Conservation (phyloP, 164 flowering plant species). For the Echeveria elegans region DNA sequence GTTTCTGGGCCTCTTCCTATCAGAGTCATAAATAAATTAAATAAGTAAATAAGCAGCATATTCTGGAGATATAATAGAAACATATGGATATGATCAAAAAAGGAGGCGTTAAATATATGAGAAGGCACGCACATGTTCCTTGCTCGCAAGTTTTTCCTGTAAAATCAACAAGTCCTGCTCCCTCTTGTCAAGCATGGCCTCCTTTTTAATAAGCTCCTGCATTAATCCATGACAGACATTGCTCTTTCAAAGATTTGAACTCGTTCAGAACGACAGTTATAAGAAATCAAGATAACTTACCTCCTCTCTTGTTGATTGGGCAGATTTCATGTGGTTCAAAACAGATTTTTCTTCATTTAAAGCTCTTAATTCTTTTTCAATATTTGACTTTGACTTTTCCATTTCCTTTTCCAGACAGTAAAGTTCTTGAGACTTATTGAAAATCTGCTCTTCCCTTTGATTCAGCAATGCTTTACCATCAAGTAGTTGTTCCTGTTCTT, state of each 20-base stretch:
- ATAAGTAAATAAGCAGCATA: not conserved
- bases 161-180: constrained; percentile 58
- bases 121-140: constrained; percentile 52
- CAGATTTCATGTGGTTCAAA: constrained; percentile 30
- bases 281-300: constrained; percentile 16
- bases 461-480: constrained; percentile 61
- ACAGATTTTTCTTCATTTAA: constrained; percentile 43
- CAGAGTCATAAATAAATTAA: constrained; percentile 5
- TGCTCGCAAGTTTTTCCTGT: constrained; percentile 56
- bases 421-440: constrained; percentile 45
- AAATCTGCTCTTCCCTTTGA: constrained; percentile 64
- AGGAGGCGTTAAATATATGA: not conserved
- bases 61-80: not conserved
- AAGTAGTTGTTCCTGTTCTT: constrained; percentile 59
- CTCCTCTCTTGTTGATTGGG: constrained; percentile 63
- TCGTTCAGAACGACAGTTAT: not conserved
- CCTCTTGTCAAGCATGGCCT: constrained; percentile 41
- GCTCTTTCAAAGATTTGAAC: not conserved
- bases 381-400: constrained; percentile 33
- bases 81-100: not conserved
- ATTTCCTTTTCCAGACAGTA: constrained; percentile 50
- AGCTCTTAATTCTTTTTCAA: constrained; percentile 36
- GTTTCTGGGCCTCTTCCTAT: constrained; percentile 58
- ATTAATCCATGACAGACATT: not conserved
- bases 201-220: constrained; percentile 54